These are phyloP conservation scores for Cyberlindnera bimundalis DNA, from an alignment of 805 yeast genomes.

Conservation along the genomic window DNA sequence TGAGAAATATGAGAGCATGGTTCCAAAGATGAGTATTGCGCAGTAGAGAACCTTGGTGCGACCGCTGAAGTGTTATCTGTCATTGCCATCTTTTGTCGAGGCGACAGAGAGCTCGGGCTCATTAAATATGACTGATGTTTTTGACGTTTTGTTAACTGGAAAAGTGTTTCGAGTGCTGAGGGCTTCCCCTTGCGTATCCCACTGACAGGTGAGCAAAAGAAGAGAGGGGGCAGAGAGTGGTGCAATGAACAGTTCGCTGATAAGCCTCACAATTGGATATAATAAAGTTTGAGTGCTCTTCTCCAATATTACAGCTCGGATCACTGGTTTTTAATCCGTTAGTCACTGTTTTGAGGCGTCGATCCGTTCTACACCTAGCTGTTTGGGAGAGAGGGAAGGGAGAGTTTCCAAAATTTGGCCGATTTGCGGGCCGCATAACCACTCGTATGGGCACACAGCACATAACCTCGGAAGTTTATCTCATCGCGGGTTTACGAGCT, in stretches of 20 bases:
- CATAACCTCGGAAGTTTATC: too few species aligned
- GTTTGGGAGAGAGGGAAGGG: not conserved
- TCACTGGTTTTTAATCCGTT: too few species aligned
- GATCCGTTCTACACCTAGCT: not conserved
- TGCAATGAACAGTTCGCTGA: too few species aligned
- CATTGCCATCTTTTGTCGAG: not conserved
- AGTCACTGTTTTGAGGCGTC: too few species aligned
- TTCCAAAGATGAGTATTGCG: constrained; percentile 8
- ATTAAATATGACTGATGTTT: not conserved
- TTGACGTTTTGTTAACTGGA: not conserved
- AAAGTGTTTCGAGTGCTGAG: not conserved
- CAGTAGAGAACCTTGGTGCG: not conserved
- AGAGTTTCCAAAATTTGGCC: not conserved
- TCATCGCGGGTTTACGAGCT: too few species aligned
- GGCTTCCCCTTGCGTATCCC: not conserved
- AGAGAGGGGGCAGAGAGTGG: not conserved
- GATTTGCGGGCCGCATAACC: not conserved
- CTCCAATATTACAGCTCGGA: too few species aligned
- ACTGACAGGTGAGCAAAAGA: not conserved
- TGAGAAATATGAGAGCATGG: constrained; percentile 29
- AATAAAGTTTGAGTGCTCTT: too few species aligned
- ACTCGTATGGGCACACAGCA: not conserved
- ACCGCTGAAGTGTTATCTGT: not conserved
- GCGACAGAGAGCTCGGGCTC: too few species aligned
- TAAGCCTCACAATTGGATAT: too few species aligned